Conservation (phyloP, 306 rosid genomes). For the Vigna nakashimae region DNA sequence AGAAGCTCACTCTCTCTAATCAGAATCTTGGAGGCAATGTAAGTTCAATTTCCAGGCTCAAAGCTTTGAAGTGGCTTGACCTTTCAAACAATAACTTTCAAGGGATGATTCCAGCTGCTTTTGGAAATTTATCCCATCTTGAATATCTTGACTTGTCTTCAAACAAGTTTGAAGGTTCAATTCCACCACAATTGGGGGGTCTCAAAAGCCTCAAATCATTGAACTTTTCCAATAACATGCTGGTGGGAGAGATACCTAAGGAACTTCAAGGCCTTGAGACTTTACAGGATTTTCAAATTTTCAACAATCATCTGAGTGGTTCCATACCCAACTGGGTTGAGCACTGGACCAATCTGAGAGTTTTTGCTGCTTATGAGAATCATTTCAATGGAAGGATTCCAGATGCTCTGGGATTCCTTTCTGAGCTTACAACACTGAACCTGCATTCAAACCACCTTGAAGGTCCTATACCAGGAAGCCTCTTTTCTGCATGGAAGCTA, state of each 20-base stretch:
- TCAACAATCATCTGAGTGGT: neutral
- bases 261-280: constrained; percentile 1
- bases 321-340: neutral
- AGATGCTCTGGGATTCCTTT: neutral
- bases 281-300: constrained; percentile 1
- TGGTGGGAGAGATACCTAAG: neutral
- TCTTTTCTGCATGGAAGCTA: neutral
- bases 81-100: neutral
- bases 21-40: constrained; percentile 1
- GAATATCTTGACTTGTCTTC: neutral
- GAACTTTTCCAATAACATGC: constrained; percentile 3
- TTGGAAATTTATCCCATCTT: constrained; percentile 1
- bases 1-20: neutral
- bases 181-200: neutral
- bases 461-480: constrained; percentile 5
- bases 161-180: constrained; percentile 20
- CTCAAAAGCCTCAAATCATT: neutral
- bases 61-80: constrained; percentile 15
- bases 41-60: neutral
- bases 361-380: constrained; percentile 3
- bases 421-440: constrained; percentile 6
- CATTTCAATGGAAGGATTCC: neutral
- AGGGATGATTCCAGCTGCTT: neutral
- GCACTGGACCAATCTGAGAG: constrained; percentile 2
- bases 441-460: constrained; percentile 7